Conservation (phyloP, 139 green algal genomes). For the Desmodesmus armatus region DNA sequence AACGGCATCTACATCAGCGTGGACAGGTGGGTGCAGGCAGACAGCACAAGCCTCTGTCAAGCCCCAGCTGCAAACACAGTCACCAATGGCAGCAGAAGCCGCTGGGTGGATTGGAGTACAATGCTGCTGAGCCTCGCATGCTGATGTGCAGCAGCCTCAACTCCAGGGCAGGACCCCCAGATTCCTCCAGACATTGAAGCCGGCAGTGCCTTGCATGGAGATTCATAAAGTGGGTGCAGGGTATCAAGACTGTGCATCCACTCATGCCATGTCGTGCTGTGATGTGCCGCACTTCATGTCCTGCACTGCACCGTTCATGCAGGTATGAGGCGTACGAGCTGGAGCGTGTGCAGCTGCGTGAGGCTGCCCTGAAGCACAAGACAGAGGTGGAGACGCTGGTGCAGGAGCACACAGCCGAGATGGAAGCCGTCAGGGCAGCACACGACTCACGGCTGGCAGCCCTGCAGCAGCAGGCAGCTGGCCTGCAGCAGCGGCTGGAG, state of each 20-base stretch:
- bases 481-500: slow-evolving; percentile 52
- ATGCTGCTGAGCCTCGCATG: no score
- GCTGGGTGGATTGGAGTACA: no score
- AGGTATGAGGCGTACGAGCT: slow-evolving; percentile 73
- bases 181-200: no score
- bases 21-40: slow-evolving; percentile 56
- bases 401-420: slow-evolving; percentile 44
- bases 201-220: no score
- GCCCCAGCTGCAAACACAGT: background rate
- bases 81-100: background rate
- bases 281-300: no score
- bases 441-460: slow-evolving; percentile 42
- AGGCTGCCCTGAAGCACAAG: slow-evolving; percentile 54
- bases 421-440: slow-evolving; percentile 32
- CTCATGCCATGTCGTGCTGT: no score
- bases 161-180: no score
- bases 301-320: no score
- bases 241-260: no score
- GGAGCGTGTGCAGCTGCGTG: slow-evolving; percentile 75
- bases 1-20: slow-evolving; percentile 89
- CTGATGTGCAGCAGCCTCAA: no score
- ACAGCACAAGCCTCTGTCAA: background rate
- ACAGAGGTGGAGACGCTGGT: slow-evolving; percentile 53
- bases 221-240: no score
- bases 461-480: slow-evolving; percentile 41